Percentiles rank a stretch among this genome's conserved stretches.
phyloP scores from a whole-genome alignment of 495 filamentous ascomycete species.

The Penicillium subrubescens region DNA sequence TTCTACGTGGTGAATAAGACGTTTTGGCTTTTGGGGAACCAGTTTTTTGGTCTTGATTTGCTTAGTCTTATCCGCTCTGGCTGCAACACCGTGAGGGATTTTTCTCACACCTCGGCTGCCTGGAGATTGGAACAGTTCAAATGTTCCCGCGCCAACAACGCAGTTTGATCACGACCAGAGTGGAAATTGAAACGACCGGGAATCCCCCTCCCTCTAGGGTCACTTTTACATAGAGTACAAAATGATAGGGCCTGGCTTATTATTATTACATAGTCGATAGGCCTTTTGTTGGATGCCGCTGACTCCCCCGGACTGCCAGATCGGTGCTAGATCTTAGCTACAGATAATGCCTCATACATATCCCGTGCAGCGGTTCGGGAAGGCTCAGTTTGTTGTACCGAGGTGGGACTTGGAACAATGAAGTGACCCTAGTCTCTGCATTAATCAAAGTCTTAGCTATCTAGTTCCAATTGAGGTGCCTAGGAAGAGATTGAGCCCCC shows the following conservation, averaged over 20 bases:
- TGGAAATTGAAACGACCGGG: constrained; percentile 13
- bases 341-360: constrained; percentile 36
- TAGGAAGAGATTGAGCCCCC: not conserved
- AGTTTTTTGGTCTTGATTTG: not conserved
- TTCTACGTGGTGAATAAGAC: not conserved
- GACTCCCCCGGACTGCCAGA: constrained; percentile 23
- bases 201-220: not conserved
- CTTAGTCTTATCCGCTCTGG: not conserved
- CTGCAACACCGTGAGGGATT: constrained; percentile 12
- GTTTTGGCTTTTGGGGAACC: not conserved
- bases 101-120: constrained; percentile 15
- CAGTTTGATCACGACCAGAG: not conserved
- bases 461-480: not conserved
- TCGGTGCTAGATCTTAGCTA: constrained; percentile 27
- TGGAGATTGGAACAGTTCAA: constrained; percentile 7
- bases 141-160: constrained; percentile 1
- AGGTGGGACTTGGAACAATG: not conserved
- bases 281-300: not conserved
- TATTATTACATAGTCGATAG: not conserved
- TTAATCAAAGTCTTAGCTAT: not conserved
- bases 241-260: not conserved
- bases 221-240: not conserved
- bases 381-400: not conserved
- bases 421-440: not conserved
- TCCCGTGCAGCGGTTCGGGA: constrained; percentile 1